phyloP scores from a whole-genome alignment of 148 eudicot genomes.

The Linanthus parryae region DNA sequence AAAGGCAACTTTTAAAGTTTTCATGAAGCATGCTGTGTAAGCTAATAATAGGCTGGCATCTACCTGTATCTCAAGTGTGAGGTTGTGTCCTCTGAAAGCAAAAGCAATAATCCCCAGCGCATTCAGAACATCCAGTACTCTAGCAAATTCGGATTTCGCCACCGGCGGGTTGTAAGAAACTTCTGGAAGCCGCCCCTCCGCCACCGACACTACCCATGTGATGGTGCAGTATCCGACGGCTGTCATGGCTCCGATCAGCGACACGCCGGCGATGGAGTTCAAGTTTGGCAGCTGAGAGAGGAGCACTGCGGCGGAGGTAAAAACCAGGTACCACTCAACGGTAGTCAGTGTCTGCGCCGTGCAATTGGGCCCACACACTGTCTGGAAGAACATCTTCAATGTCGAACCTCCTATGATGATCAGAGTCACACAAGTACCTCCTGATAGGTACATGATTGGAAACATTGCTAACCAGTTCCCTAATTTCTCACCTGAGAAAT shows the following conservation, averaged over 20 bases:
- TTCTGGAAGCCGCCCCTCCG: constrained; percentile 50
- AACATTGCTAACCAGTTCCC: constrained; percentile 50
- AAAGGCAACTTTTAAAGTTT: no score
- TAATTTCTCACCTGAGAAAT: constrained; percentile 50
- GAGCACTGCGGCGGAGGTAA: constrained; percentile 63
- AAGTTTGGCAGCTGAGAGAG: constrained; percentile 81
- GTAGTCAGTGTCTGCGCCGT: constrained; percentile 32
- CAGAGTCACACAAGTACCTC: constrained; percentile 65
- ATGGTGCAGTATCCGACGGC: constrained; percentile 66
- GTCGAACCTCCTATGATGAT: constrained; percentile 62
- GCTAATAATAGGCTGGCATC: no score
- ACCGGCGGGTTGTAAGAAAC: constrained; percentile 54
- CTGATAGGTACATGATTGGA: constrained; percentile 68
- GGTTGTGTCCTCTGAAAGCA: constrained; percentile 87
- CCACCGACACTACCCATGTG: constrained; percentile 61
- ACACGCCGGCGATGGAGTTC: constrained; percentile 88
- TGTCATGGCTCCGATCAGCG: constrained; percentile 69
- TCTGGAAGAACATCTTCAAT: constrained; percentile 35
- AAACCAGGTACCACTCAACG: constrained; percentile 79
- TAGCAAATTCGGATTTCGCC: constrained; percentile 22
- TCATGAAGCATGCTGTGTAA: no score
- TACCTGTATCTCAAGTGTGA: constrained; percentile 89
- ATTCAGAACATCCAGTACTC: constrained; percentile 52
- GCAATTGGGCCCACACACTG: constrained; percentile 44
- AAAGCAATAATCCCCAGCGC: constrained; percentile 86